Evolutionary conservation across 768 basidiomycete genomes (phyloP), one percentile per base, ranked within the genome.

Genomic region (Megacollybia marginata): DNA sequence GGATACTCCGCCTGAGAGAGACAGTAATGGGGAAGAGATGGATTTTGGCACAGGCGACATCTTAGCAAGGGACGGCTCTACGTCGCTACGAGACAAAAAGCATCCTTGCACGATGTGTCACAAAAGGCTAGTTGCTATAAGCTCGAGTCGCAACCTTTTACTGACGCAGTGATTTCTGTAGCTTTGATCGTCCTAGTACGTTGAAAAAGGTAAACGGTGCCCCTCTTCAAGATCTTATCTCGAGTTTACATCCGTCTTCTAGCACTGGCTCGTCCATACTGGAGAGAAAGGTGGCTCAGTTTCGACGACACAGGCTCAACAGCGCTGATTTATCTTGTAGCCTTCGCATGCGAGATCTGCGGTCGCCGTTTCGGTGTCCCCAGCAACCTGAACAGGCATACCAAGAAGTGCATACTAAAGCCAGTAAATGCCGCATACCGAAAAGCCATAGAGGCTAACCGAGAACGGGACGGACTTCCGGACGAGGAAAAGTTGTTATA

Each of bases 41-140:
- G 38, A 40, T 5, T 40, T 8, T 40, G 18, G 13, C 38, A 3
- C 18, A 13, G 4, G 38, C 38, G 38, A 13, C 18, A 40, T 8
- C 4, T 28, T 6, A 28, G 6, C 23, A 6, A 28, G 23, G 23
- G 6, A 28, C 38, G 38, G 18, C 44, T 60, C n/a, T 44, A 13
- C 44, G 15, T 23, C 15, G 23, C n/a, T 13, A 5, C 76, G 82
- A 65, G 82, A 84, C 74, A 82, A 82, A 74, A 81, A 80, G 69
- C 86, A 89, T 64, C 76, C 71, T 28, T 89, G 87, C 56, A 79
- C 82, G 62, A 88, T 90, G 86, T 90, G 87, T 70, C 83, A 88
- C 70, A 88, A 89, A 69, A 73, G 82, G 64, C 86, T 73, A 62
- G 71, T 18, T 5, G 13, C 38, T 13, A 15, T 8, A 15, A 15